These are phyloP conservation scores for Colletotrichum aenigma DNA, from an alignment of 2,329 filamentous ascomycete species.

Conservation along the genomic window DNA sequence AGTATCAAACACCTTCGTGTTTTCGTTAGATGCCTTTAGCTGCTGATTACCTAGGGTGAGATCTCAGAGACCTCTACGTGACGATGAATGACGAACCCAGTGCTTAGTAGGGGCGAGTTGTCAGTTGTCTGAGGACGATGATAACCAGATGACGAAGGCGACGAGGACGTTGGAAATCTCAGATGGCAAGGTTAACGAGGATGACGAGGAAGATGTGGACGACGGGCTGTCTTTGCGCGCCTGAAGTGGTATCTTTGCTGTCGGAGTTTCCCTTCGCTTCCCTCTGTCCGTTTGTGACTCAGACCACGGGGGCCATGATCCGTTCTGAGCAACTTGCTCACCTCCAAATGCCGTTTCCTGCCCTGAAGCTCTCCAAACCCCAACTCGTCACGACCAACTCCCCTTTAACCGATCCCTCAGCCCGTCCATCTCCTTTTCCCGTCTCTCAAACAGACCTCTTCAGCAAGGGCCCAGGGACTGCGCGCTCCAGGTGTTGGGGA, in stretches of 20 bases:
- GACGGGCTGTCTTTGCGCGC: not conserved
- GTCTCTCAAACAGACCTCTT: not conserved
- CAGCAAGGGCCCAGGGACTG: not conserved
- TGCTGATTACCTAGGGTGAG: fast-evolving
- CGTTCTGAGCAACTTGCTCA: not conserved
- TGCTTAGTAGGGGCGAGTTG: not conserved
- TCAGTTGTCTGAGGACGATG: not conserved
- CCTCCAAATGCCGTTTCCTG: fast-evolving
- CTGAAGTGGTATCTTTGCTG: not conserved
- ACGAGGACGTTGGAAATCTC: not conserved
- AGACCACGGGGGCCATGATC: not conserved
- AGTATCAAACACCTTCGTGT: not conserved
- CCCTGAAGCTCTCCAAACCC: not conserved
- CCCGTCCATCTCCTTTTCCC: not conserved
- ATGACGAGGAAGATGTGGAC: not conserved
- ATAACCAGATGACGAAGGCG: not conserved
- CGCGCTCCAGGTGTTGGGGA: not conserved
- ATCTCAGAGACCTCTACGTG: not conserved
- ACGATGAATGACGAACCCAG: not conserved
- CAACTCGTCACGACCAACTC: not conserved
- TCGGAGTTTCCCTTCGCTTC: not conserved
- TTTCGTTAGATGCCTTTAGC: not conserved
- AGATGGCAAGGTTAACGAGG: not conserved
- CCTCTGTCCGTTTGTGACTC: not conserved
- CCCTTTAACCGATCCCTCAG: too few relatives aligned